A percentile compares a stretch with the other conserved stretches of the same genome.
Conservation (phyloP, 352 stramenopile species). For the Peronospora destructor region DNA sequence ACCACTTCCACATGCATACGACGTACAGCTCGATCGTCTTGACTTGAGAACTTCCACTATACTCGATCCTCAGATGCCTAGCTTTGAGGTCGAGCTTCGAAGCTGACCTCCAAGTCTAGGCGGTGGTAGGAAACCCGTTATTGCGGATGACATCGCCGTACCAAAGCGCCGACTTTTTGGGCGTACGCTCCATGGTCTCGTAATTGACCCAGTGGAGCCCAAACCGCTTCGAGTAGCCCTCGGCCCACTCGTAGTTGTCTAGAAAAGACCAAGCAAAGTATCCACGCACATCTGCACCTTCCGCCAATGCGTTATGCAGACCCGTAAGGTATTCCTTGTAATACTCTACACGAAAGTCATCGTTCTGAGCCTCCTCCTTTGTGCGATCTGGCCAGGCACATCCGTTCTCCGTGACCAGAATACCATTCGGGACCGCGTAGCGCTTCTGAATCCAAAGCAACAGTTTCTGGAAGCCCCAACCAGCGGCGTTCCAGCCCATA, state of each 20-base stretch:
- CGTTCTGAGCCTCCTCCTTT: slow-evolving; percentile 69
- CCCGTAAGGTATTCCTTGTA: slow-evolving; percentile 78
- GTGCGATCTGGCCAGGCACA: slow-evolving; percentile 55
- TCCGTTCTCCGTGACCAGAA: slow-evolving; percentile 92
- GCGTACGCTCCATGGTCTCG: slow-evolving; percentile 55
- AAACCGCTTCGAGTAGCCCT: slow-evolving; percentile 59
- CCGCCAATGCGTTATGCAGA: slow-evolving; percentile 39
- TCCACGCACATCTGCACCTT: slow-evolving; percentile 58
- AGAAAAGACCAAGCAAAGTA: slow-evolving; percentile 91
- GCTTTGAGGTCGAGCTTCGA: neutral
- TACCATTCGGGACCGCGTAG: slow-evolving; percentile 63
- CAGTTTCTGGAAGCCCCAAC: slow-evolving; percentile 82
- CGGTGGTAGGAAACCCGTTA: slow-evolving; percentile 26
- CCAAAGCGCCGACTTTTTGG: slow-evolving; percentile 62
- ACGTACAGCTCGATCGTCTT: neutral
- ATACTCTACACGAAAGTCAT: slow-evolving; percentile 73
- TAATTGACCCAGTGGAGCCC: slow-evolving; percentile 59
- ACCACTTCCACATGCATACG: neutral
- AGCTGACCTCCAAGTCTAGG: slow-evolving; percentile 1
- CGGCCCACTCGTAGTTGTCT: slow-evolving; percentile 91
- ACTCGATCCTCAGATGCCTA: neutral
- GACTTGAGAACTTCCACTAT: neutral
- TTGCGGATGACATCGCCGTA: slow-evolving; percentile 40
- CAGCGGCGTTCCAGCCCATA: slow-evolving; percentile 77
- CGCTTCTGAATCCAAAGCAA: slow-evolving; percentile 85